Percentiles rank a stretch among this genome's conserved stretches.
phyloP scores from a whole-genome alignment of 805 yeast genomes.

The Clavispora carvajalis region DNA sequence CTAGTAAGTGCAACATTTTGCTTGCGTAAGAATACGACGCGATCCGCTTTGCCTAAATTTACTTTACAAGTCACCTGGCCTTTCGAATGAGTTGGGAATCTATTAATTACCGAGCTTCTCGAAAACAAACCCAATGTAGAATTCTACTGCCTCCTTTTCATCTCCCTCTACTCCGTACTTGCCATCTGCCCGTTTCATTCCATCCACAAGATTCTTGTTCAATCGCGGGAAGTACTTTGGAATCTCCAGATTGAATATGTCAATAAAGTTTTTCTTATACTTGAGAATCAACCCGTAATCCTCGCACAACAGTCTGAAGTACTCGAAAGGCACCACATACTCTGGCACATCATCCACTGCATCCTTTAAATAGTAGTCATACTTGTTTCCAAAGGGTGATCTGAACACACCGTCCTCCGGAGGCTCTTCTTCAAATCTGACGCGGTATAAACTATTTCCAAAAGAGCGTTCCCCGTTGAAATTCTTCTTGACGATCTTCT shows the following conservation, averaged over 20 bases:
- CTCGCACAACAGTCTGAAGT: slow-evolving; percentile 74
- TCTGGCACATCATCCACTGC: slow-evolving; percentile 97
- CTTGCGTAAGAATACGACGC: too few relatives aligned
- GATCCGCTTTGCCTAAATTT: too few relatives aligned
- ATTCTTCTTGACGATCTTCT: slow-evolving; percentile 51
- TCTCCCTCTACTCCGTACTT: slow-evolving; percentile 82
- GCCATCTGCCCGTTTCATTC: slow-evolving; percentile 73
- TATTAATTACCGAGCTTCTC: slow-evolving; percentile 43
- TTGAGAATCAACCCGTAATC: slow-evolving; percentile 73
- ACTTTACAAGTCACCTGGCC: too few relatives aligned
- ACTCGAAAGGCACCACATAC: slow-evolving; percentile 91
- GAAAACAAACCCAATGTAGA: slow-evolving; percentile 80
- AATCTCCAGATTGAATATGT: slow-evolving; percentile 75
- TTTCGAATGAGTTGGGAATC: too few relatives aligned
- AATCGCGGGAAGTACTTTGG: slow-evolving; percentile 57
- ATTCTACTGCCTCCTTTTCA: slow-evolving; percentile 86
- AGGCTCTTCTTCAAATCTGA: slow-evolving; percentile 72
- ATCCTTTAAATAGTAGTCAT: slow-evolving; percentile 77
- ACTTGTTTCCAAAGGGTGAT: slow-evolving; percentile 77
- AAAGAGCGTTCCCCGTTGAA: slow-evolving; percentile 46
- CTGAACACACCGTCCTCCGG: slow-evolving; percentile 72
- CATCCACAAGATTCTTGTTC: slow-evolving; percentile 58
- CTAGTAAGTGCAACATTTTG: too few relatives aligned
- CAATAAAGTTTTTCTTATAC: slow-evolving; percentile 71
- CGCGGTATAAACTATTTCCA: slow-evolving; percentile 83